Evolutionary conservation across 805 yeast genomes (phyloP).

Genomic region (Lipomyces orientalis): DNA sequence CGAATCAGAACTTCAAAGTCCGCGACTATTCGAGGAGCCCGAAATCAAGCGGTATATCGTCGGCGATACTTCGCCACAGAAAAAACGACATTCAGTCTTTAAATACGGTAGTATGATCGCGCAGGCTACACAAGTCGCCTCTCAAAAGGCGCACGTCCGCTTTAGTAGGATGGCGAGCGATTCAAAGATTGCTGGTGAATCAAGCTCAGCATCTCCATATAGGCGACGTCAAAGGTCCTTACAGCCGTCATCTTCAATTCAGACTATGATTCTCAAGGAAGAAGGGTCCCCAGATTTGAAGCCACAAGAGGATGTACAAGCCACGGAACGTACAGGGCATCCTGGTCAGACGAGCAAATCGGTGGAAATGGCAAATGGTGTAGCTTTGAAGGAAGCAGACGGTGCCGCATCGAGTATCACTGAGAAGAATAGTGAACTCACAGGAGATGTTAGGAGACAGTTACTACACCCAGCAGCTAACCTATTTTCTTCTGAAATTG

Average conservation of each 20-base stretch:
- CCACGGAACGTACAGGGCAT: not conserved
- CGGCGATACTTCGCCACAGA: slow-evolving; percentile 27
- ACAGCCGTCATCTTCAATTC: not conserved
- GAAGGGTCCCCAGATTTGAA: not conserved
- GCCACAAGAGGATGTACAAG: not conserved
- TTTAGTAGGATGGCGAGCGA: slow-evolving; percentile 21
- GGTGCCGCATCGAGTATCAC: not conserved
- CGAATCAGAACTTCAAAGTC: slow-evolving; percentile 31
- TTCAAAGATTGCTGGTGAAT: not conserved
- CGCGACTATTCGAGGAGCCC: slow-evolving; percentile 30
- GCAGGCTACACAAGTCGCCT: not conserved
- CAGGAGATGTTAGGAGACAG: not conserved
- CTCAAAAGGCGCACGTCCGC: not conserved
- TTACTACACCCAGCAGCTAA: not conserved
- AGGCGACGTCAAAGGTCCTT: not conserved
- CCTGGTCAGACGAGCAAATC: not conserved
- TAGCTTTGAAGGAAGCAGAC: not conserved
- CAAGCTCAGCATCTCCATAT: not conserved
- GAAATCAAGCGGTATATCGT: slow-evolving; percentile 28
- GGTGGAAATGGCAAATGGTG: not conserved
- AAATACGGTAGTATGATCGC: slow-evolving; percentile 13
- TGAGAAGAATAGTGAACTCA: not conserved
- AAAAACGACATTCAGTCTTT: slow-evolving; percentile 30
- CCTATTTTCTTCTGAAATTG: not conserved
- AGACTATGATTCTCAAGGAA: not conserved